Base-by-base conservation (phyloP, 2,329 filamentous ascomycete genomes). In the Calonectria hongkongensis region DNA sequence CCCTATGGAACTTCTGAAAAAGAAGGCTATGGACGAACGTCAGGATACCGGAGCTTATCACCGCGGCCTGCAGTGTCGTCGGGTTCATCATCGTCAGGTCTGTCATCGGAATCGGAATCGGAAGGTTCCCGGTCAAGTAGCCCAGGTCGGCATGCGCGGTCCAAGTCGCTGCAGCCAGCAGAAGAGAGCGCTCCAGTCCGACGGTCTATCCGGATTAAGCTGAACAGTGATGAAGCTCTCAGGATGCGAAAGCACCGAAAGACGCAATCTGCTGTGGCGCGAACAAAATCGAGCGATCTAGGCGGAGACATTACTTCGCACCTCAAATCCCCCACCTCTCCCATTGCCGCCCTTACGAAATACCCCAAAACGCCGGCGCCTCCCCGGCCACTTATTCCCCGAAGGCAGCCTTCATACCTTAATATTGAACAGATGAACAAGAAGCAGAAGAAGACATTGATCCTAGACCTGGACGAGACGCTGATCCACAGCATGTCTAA, bases 401-500 rank as follows among this genome's bases (percentile, higher is more conserved):
- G 93, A 74, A 93, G 96, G 68, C 94, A 98, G 80, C 95, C 96
- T 25, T 98, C 96, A 0, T 98, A 98, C 82, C 90, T 95, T 50
- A 91, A 92, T 71, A 83, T 90, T 33, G 88, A 90, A 71, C 85
- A 90, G 73, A 82, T 89, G 71, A 79, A 84, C 77, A 87, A 91
- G 56, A 92, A 93, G 73, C 94, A 97, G 81, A 99, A 99, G 88
- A 99, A 99, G 88, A 99, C 97, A 0, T 86, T 99, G 72, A 96
- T 99, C 75, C 89, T 99, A 66, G 97, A 99, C 83, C 91, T 99
- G 21, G 97, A 99, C 84, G 97, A 99, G 85, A 99, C 97, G 0
- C 87, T 99, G 77, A 99, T 99, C 78, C 97, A 99, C 88, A 98
- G 95, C 84, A 95, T 98, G 90, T 96, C 96, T 73, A 98, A 98